These are phyloP conservation scores for Abelmoschus esculentus DNA, from an alignment of 345 rosid species.

Conservation along the genomic window DNA sequence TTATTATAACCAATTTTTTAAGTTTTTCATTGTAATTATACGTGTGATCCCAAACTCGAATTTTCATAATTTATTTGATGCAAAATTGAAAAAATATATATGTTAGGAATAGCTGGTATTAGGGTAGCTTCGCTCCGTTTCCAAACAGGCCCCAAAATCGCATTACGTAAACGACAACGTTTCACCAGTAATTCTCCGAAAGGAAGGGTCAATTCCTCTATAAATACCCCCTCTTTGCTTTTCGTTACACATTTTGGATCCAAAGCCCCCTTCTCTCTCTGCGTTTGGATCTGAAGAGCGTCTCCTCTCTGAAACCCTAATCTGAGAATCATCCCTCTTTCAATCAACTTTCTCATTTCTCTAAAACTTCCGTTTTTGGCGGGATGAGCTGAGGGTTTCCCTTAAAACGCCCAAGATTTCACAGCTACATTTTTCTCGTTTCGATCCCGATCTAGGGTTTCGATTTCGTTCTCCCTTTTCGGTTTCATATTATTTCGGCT, in stretches of 20 bases:
- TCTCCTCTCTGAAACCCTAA: conserved; percentile 12
- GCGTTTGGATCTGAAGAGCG: neutral
- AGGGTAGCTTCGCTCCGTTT: neutral
- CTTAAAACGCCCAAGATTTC: neutral
- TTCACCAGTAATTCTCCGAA: neutral
- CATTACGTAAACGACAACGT: neutral
- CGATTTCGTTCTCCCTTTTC: neutral
- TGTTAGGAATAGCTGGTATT: too few species aligned
- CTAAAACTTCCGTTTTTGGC: neutral
- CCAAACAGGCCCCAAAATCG: neutral
- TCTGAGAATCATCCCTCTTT: neutral
- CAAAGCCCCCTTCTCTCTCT: neutral
- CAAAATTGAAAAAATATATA: too few species aligned
- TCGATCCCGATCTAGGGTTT: conserved; percentile 2
- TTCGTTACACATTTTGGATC: neutral
- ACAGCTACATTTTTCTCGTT: neutral
- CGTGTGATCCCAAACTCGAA: too few species aligned
- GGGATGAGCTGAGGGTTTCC: conserved; percentile 2
- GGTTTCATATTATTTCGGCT: neutral
- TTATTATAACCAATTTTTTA: too few species aligned
- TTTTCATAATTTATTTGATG: too few species aligned
- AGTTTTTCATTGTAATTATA: too few species aligned
- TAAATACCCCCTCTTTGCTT: neutral
- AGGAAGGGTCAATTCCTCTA: neutral
- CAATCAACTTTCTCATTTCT: neutral